A percentile compares a stretch with the other conserved stretches of the same genome.
These are phyloP conservation scores for sunflower (Helianthus annuus) DNA, from an alignment of 129 eudicot genomes.

Conservation along the genomic window HanXRQr2.0-SUNRISE NC_035435.2:176060044-176060543, in stretches of 20 bases:
- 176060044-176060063: not conserved
- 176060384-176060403: slow-evolving; percentile 85
- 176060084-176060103: not conserved
- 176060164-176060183: slow-evolving; percentile 78
- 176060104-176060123: not conserved
- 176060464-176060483: slow-evolving; percentile 51
- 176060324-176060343: slow-evolving; percentile 1
- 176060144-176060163: slow-evolving; percentile 64
- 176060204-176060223: slow-evolving; percentile 91
- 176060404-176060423: slow-evolving; percentile 57
- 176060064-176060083: not conserved
- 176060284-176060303: not conserved
- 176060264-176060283: slow-evolving; percentile 82
- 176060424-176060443: slow-evolving; percentile 55
- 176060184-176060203: slow-evolving; percentile 83
- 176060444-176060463: slow-evolving; percentile 73
- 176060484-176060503: slow-evolving; percentile 15
- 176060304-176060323: not conserved
- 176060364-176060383: slow-evolving; percentile 88
- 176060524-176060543: not conserved
- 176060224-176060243: slow-evolving; percentile 64
- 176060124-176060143: slow-evolving; percentile 22
- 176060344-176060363: slow-evolving; percentile 67
- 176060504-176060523: not conserved
- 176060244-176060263: slow-evolving; percentile 66